Base-by-base conservation (phyloP, 371 early-diverging fungal genomes). In the Batrachochytrium dendrobatidis region DNA sequence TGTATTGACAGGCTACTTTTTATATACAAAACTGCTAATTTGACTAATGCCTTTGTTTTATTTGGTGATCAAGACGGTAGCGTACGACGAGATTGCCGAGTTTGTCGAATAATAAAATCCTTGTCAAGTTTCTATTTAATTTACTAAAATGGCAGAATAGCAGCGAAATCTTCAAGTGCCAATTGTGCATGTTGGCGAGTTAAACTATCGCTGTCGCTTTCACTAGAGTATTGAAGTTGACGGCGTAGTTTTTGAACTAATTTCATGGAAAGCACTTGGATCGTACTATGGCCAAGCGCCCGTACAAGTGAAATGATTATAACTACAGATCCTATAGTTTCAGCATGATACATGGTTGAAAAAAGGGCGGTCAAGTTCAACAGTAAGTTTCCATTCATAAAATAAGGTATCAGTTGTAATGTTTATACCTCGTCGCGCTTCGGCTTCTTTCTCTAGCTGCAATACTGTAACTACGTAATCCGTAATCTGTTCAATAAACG, bases 401-500 rank as follows among this genome's bases (percentile, higher is more conserved):
- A n/a, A n/a, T n/a, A n/a, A n/a, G n/a, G n/a, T n/a, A n/a, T n/a
- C n/a, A n/a, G n/a, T n/a, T n/a, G n/a, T n/a, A 28, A 26, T 18
- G 34, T 3, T 22, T 33, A 24, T 33, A 80, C 83, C 83, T 69
- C 89, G 68, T 48, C 89, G 76, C 39, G 87, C 73, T 54, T 86
- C 86, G 5, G 73, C 63, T 34, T 68, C 34, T 31, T 77, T 75
- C 57, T 84, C 87, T 33, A 85, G 63, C 46, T 83, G 76, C 33
- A 94, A 67, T 51, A 87, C 77, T 28, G 79, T 80, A 24, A 82
- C 69, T 0, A 86, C 68, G 79, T 87, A 87, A 56, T 82, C 76
- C 3, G 84, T 66, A 32, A 94, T 60, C 57, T 82, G 81, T 28
- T 75, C 61, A 55, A 89, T 67, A 67, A 82, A 82, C 0, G 79